These are phyloP conservation scores for Aspergillus terreus DNA, from an alignment of 2,329 filamentous ascomycete species.

Conservation along the genomic window DNA sequence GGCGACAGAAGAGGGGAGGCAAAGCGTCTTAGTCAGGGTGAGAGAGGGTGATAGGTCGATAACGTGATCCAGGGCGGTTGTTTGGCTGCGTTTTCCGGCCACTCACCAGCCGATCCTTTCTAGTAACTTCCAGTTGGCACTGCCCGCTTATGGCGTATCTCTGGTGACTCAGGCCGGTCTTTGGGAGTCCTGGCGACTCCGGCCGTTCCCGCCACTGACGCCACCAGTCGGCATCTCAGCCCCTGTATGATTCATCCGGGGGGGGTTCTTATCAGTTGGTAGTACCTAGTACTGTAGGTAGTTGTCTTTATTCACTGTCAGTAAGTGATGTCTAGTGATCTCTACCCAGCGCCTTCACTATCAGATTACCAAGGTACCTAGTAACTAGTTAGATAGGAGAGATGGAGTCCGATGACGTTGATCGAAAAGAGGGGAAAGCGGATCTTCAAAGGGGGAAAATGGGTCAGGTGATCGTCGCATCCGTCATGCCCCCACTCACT, in stretches of 20 bases:
- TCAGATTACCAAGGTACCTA: too few species aligned
- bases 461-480: slow-evolving; percentile 23
- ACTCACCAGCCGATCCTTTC: slow-evolving; percentile 9
- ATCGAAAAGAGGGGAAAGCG: too few species aligned
- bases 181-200: slow-evolving; percentile 5
- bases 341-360: too few species aligned
- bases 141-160: too few species aligned
- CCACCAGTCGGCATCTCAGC: slow-evolving; percentile 16
- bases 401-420: slow-evolving; percentile 12
- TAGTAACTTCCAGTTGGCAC: too few species aligned
- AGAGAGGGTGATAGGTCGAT: slow-evolving; percentile 26
- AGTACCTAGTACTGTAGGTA: not conserved
- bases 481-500: slow-evolving; percentile 6
- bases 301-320: not conserved
- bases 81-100: slow-evolving; percentile 3
- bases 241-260: not conserved
- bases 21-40: slow-evolving; percentile 26
- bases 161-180: slow-evolving; percentile 6
- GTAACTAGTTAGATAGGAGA: too few species aligned
- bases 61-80: slow-evolving; percentile 18
- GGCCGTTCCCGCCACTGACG: slow-evolving; percentile 23
- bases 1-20: slow-evolving; percentile 23
- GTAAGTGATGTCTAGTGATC: not conserved
- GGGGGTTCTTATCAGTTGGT: not conserved
- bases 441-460: slow-evolving; percentile 3